A percentile compares a stretch with the other conserved stretches of the same genome.
Conservation (phyloP, 352 stramenopile genomes). For the Phytophthora gonapodyides region DNA sequence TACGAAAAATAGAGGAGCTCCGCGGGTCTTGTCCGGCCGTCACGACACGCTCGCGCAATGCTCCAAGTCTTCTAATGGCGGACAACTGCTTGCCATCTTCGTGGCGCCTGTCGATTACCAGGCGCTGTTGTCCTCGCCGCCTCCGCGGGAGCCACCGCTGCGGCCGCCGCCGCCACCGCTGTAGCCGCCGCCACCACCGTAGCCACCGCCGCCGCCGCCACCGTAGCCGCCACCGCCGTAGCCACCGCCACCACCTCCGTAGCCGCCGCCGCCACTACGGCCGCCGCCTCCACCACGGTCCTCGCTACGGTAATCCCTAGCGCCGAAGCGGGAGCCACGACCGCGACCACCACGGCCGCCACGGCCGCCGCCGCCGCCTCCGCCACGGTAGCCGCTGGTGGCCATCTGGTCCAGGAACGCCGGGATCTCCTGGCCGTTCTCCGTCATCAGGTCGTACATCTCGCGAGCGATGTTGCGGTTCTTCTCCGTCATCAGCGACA, state of each 20-base stretch:
- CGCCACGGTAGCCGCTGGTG: conserved; percentile 73
- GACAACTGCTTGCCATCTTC: conserved; percentile 51
- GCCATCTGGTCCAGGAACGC: conserved; percentile 95
- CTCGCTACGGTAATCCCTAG: conserved; percentile 86
- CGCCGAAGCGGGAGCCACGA: conserved; percentile 75
- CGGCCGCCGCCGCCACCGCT: conserved; percentile 33
- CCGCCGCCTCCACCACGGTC: conserved; percentile 55
- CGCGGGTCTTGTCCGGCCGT: conserved; percentile 33
- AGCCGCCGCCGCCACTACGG: conserved; percentile 26
- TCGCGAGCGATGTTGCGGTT: conserved; percentile 98
- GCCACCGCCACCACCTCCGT: conserved; percentile 27
- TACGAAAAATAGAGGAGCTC: conserved; percentile 52
- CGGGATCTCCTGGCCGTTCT: conserved; percentile 96
- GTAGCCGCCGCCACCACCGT: conserved; percentile 37
- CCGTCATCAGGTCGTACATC: conserved; percentile 96
- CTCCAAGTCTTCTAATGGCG: conserved; percentile 48
- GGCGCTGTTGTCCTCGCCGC: conserved; percentile 86
- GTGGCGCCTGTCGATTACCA: conserved; percentile 63
- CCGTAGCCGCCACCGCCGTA: conserved; percentile 37
- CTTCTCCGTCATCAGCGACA: conserved; percentile 99
- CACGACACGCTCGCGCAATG: conserved; percentile 40
- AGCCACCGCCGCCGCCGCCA: conserved; percentile 29
- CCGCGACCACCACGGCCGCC: conserved; percentile 61
- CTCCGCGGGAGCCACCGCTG: conserved; percentile 39
- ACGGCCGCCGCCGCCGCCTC: conserved; percentile 54